Conservation (phyloP, 139 green algal species). For the Mesotaenium endlicherianum region DNA sequence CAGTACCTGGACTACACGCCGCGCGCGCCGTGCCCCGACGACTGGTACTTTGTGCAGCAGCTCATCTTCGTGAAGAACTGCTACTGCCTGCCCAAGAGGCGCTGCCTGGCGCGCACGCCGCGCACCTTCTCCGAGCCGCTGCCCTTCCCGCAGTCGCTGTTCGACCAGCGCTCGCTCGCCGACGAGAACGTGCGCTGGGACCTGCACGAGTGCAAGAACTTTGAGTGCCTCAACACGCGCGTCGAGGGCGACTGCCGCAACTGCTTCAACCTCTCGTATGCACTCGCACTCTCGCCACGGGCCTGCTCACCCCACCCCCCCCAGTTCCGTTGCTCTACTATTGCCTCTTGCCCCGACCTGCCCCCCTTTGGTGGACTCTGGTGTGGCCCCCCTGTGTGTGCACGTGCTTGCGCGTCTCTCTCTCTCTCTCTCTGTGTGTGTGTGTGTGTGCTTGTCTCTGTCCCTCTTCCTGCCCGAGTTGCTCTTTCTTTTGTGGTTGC, state of each 20-base stretch:
- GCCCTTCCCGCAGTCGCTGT: background rate
- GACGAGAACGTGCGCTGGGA: background rate
- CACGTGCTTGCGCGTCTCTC: background rate
- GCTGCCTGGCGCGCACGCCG: conserved; percentile 24
- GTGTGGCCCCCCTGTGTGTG: background rate
- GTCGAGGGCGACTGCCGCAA: conserved; percentile 8
- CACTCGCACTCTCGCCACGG: background rate
- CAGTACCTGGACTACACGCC: conserved; percentile 25
- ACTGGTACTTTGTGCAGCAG: conserved; percentile 44
- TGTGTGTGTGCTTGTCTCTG: background rate
- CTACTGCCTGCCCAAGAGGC: conserved; percentile 10
- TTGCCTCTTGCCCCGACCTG: background rate
- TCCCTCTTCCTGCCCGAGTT: background rate
- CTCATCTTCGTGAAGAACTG: conserved; percentile 46
- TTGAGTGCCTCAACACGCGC: conserved; percentile 13
- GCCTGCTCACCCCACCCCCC: too few species aligned
- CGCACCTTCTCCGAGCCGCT: conserved; percentile 9
- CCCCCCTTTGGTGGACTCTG: background rate
- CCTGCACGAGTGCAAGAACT: conserved; percentile 18
- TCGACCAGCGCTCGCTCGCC: background rate
- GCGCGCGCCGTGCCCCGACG: conserved; percentile 15
- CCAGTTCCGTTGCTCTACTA: background rate
- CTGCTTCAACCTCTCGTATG: conserved; percentile 20
- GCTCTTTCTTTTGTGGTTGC: background rate
- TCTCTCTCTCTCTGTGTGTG: background rate